Conservation (phyloP, 2,329 filamentous ascomycete genomes). For the Zymoseptoria brevis region DNA sequence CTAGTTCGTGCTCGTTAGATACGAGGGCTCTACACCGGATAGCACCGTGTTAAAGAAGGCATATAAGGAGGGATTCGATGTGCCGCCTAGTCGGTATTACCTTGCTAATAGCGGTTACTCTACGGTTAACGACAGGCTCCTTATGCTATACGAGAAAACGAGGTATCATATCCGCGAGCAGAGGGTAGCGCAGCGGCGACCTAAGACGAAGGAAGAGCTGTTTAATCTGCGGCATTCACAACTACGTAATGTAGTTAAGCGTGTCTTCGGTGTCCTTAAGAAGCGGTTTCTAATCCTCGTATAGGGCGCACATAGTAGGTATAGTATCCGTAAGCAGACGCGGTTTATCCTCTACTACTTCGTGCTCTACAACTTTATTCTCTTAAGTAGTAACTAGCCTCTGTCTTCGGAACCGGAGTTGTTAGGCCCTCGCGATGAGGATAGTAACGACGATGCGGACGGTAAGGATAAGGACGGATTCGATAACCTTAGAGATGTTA, state of each 20-base stretch:
- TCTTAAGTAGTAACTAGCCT: too few species aligned
- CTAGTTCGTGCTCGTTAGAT: neutral
- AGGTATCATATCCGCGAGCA: conserved; percentile 2
- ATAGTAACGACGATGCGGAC: too few species aligned
- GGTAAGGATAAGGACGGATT: too few species aligned
- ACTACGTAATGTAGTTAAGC: conserved; percentile 1
- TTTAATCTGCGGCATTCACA: neutral
- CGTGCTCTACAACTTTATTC: too few species aligned
- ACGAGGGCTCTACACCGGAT: neutral
- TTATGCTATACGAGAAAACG: conserved; percentile 1
- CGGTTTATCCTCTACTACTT: too few species aligned
- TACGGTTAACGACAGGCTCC: neutral
- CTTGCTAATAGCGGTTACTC: conserved; percentile 1
- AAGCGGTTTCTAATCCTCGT: neutral
- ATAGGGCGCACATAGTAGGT: too few species aligned
- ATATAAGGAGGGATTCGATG: neutral
- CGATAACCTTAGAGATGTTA: too few species aligned
- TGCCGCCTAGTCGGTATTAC: too few species aligned
- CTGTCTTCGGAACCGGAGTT: too few species aligned
- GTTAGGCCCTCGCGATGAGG: too few species aligned
- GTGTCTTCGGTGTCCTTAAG: neutral
- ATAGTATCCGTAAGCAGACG: too few species aligned
- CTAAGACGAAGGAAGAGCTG: conserved; percentile 1
- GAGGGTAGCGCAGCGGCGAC: neutral
- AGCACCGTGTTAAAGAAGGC: conserved; percentile 1